Conservation (phyloP, 306 rosid species). For the Ormosia semicastrata region DNA sequence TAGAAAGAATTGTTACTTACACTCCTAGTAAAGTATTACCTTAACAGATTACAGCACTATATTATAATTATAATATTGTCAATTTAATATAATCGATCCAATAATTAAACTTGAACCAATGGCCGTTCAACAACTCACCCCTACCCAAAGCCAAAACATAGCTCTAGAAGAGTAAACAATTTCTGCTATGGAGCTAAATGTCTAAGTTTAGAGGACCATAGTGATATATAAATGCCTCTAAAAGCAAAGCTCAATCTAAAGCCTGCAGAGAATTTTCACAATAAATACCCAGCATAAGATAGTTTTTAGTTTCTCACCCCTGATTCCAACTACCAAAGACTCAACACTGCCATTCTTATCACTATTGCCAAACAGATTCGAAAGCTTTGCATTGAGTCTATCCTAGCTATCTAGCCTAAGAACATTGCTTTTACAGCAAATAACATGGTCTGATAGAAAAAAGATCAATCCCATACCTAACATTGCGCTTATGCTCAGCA, state of each 20-base stretch:
- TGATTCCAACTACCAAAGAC: not conserved
- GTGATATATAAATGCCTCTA: not conserved
- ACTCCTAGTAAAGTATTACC: not conserved
- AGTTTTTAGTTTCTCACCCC: not conserved
- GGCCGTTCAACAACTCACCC: not conserved
- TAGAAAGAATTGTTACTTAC: not conserved
- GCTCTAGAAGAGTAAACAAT: conserved; percentile 6
- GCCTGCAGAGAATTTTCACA: not conserved
- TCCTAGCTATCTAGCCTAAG: not conserved
- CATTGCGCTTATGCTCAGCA: conserved; percentile 73
- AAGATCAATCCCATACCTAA: conserved; percentile 51
- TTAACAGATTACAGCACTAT: not conserved
- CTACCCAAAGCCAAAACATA: not conserved
- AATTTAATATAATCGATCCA: not conserved
- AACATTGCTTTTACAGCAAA: not conserved
- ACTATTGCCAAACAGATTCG: not conserved
- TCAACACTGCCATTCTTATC: not conserved
- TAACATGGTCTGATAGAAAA: not conserved
- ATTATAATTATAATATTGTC: not conserved
- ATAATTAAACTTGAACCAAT: not conserved
- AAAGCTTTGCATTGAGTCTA: not conserved
- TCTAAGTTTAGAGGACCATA: not conserved
- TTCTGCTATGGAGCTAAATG: not conserved
- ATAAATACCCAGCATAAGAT: not conserved
- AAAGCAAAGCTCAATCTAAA: not conserved